A percentile compares a stretch with the other conserved stretches of the same genome.
These are phyloP conservation scores for Neurospora terricola DNA, from an alignment of 495 filamentous ascomycete genomes.

Conservation along the genomic window DNA sequence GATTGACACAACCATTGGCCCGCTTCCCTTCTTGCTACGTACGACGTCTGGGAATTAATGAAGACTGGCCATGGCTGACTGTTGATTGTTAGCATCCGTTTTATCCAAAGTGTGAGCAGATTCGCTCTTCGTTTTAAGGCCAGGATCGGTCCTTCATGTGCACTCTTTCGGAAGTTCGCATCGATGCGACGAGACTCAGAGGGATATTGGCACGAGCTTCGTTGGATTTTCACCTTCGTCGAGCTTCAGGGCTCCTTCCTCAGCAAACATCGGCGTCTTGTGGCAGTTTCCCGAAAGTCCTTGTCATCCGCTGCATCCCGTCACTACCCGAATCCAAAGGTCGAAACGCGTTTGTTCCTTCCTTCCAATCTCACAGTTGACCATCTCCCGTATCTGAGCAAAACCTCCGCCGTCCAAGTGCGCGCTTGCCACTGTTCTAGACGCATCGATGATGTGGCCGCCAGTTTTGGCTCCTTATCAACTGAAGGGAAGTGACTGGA, in stretches of 20 bases:
- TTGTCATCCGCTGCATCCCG: too few species aligned
- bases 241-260: neutral
- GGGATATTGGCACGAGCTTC: neutral
- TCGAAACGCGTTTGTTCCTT: neutral
- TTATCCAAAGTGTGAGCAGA: constrained; percentile 28
- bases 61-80: constrained; percentile 10
- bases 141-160: too few species aligned
- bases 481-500: neutral
- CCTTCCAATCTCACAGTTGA: neutral
- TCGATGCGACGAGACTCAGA: neutral
- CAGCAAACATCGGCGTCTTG: too few species aligned
- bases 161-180: neutral
- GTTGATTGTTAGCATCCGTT: neutral
- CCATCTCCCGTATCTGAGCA: neutral
- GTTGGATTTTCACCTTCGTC: too few species aligned
- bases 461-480: neutral
- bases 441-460: neutral
- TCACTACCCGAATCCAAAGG: neutral
- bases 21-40: neutral
- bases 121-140: constrained; percentile 5
- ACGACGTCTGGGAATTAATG: constrained; percentile 17
- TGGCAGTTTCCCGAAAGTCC: too few species aligned
- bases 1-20: constrained; percentile 12
- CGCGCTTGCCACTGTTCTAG: neutral
- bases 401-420: neutral